Percentiles rank a stretch among this genome's conserved stretches.
phyloP scores from a whole-genome alignment of 495 filamentous ascomycete species.

The Aspergillus coremiiformis region DNA sequence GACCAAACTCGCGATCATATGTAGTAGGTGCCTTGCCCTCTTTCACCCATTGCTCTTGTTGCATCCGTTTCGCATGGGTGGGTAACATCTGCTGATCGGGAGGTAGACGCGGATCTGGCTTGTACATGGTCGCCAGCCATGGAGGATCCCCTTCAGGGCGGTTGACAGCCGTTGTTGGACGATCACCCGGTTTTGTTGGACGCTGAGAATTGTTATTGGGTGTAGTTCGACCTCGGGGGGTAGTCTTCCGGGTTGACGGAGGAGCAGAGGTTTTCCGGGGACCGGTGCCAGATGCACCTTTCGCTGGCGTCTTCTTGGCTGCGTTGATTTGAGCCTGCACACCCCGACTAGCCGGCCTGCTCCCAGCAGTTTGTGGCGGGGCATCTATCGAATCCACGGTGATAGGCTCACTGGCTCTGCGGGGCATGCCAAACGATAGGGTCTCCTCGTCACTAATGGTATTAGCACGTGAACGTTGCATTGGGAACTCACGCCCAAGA shows the following conservation, averaged over 20 bases:
- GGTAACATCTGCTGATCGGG: constrained; percentile 94
- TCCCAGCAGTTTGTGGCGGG: constrained; percentile 36
- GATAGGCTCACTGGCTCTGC: constrained; percentile 66
- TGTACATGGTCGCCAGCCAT: constrained; percentile 92
- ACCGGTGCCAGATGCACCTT: constrained; percentile 36
- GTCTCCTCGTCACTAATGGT: constrained; percentile 54
- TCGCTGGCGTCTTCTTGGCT: constrained; percentile 25
- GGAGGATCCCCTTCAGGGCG: constrained; percentile 91
- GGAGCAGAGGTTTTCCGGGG: constrained; percentile 39
- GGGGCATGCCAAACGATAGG: constrained; percentile 48
- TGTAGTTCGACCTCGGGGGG: constrained; percentile 29
- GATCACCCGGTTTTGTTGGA: constrained; percentile 57
- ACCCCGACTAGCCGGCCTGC: constrained; percentile 40
- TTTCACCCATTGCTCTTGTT: constrained; percentile 91
- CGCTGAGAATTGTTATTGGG: constrained; percentile 41
- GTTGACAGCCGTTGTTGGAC: constrained; percentile 54
- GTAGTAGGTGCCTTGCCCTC: constrained; percentile 75
- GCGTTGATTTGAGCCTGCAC: constrained; percentile 10
- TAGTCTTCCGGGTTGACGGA: constrained; percentile 29
- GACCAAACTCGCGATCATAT: constrained; percentile 77
- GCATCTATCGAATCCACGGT: constrained; percentile 48
- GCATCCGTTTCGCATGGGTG: constrained; percentile 82
- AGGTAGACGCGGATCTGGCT: constrained; percentile 87
- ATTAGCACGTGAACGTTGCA: constrained; percentile 53
- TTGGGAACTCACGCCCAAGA: constrained; percentile 63